Evolutionary conservation across 2,329 filamentous ascomycete species (phyloP).

Genomic region (Dothideomycetidae sp.): DNA sequence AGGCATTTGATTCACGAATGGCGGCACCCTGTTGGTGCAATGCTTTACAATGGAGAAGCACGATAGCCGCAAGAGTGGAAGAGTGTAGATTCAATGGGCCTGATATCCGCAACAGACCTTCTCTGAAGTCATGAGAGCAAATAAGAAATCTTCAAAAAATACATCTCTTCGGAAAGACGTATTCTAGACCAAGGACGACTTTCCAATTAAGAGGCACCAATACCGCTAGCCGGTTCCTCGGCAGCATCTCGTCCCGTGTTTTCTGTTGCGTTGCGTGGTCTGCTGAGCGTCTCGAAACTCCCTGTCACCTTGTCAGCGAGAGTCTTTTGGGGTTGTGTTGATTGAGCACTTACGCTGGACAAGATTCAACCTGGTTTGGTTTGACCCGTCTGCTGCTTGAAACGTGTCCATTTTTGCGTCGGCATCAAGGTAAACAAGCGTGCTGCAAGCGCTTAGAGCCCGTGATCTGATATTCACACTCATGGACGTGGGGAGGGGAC

Average conservation of each 20-base stretch:
- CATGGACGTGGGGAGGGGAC: neutral
- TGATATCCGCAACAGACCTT: no score
- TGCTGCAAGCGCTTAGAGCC: no score
- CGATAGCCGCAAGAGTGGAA: no score
- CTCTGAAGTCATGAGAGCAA: no score
- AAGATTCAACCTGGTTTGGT: constrained; percentile 50
- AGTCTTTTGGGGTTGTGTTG: neutral
- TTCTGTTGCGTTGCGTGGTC: constrained; percentile 16
- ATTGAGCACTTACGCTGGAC: constrained; percentile 56
- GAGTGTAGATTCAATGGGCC: no score
- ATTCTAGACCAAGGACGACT: no score
- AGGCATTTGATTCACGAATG: no score
- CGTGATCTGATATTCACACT: neutral
- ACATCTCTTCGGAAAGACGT: no score
- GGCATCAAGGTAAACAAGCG: constrained; percentile 70
- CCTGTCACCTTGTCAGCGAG: constrained; percentile 21
- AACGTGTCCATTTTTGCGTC: constrained; percentile 57
- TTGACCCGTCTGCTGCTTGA: constrained; percentile 56
- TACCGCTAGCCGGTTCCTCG: constrained; percentile 19
- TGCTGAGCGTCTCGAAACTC: constrained; percentile 35
- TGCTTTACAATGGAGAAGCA: no score
- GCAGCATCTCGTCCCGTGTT: constrained; percentile 15
- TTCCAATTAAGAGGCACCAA: constrained; percentile 19
- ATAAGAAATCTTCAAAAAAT: no score
- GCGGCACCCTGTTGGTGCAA: no score